Evolutionary conservation across 441 rosid genomes (phyloP).

Genomic region (Theobroma grandiflorum): DNA sequence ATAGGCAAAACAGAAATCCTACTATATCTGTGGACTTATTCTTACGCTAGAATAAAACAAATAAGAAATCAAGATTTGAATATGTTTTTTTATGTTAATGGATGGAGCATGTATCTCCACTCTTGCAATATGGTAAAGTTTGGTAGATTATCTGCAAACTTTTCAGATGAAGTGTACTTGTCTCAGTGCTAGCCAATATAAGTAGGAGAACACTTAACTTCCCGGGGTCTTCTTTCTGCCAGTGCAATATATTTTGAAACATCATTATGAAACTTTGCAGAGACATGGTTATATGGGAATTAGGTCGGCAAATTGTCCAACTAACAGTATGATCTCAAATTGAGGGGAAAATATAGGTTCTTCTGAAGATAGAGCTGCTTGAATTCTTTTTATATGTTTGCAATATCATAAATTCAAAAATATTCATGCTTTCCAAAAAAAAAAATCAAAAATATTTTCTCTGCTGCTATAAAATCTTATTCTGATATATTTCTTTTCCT

Average conservation of each 20-base stretch:
- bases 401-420: neutral
- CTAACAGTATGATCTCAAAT: neutral
- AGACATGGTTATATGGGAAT: neutral
- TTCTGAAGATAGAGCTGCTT: neutral
- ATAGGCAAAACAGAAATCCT: neutral
- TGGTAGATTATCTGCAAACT: neutral
- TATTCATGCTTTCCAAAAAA: no score
- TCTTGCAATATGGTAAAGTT: neutral
- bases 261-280: neutral
- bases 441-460: neutral
- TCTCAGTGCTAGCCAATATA: neutral
- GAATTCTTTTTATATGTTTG: neutral
- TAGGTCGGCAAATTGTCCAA: neutral
- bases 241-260: neutral
- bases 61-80: neutral
- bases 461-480: constrained; percentile 1
- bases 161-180: neutral
- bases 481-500: constrained; percentile 26
- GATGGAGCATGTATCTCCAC: neutral
- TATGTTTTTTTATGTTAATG: neutral
- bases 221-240: neutral
- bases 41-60: neutral
- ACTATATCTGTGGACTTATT: neutral
- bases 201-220: neutral
- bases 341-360: constrained; percentile 9